Percentiles rank a stretch among this genome's conserved stretches.
phyloP scores from a whole-genome alignment of 2,329 filamentous ascomycete genomes.

The Fusarium nurragi region DNA sequence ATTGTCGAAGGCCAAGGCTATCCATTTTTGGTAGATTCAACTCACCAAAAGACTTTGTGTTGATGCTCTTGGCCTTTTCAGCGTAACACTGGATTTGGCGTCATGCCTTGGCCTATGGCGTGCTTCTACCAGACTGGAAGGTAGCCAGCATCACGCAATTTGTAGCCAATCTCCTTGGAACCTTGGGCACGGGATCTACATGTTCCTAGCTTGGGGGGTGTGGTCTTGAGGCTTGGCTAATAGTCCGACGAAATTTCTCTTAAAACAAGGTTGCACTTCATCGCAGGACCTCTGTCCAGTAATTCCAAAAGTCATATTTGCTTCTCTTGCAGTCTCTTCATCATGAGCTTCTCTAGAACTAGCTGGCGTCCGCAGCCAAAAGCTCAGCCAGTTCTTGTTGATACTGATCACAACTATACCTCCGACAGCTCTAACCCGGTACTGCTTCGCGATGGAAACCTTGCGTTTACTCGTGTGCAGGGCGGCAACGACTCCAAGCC shows the following conservation, averaged over 20 bases:
- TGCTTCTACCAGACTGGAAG: slow-evolving; percentile 26
- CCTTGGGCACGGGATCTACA: not conserved
- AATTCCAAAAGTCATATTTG: not conserved
- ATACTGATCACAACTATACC: slow-evolving; percentile 53
- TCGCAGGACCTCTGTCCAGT: not conserved
- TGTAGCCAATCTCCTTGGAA: not conserved
- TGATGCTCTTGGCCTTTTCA: not conserved
- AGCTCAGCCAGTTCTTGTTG: not conserved
- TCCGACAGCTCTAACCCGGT: slow-evolving; percentile 24
- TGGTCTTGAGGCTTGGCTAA: not conserved
- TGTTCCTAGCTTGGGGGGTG: not conserved
- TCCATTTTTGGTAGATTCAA: not conserved
- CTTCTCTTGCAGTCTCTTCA: not conserved
- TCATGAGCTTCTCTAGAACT: slow-evolving; percentile 4
- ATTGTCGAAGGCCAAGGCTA: not conserved
- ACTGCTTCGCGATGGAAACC: slow-evolving; percentile 29
- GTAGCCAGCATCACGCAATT: slow-evolving; percentile 23
- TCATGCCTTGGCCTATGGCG: slow-evolving; percentile 24
- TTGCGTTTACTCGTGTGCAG: slow-evolving; percentile 36
- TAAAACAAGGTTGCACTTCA: not conserved
- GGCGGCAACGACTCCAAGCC: slow-evolving; percentile 59
- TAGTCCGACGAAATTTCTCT: not conserved
- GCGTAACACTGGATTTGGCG: slow-evolving; percentile 13
- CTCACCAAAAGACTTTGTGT: not conserved
- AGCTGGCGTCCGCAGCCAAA: not conserved